phyloP scores from a whole-genome alignment of 2,329 filamentous ascomycete genomes.

The Apiospora kogelbergensis region DNA sequence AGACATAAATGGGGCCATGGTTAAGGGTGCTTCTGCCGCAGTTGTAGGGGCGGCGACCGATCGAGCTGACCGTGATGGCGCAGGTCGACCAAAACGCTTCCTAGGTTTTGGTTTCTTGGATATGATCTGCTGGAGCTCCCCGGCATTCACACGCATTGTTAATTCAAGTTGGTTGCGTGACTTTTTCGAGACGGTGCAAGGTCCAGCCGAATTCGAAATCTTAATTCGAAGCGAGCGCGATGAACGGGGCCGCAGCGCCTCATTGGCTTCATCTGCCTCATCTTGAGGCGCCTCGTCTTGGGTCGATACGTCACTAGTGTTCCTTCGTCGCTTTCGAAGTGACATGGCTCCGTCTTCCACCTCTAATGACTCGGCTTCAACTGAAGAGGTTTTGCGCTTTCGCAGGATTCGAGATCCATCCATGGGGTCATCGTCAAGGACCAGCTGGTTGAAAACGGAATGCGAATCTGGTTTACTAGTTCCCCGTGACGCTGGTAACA shows the following conservation, averaged over 20 bases:
- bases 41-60: slow-evolving; percentile 29
- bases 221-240: slow-evolving; percentile 63
- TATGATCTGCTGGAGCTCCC: slow-evolving; percentile 61
- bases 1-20: slow-evolving; percentile 57
- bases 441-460: slow-evolving; percentile 73
- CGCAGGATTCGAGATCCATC: slow-evolving; percentile 77
- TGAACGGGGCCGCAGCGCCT: slow-evolving; percentile 38
- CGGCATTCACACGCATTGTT: slow-evolving; percentile 56
- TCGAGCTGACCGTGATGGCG: slow-evolving; percentile 31
- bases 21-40: slow-evolving; percentile 36
- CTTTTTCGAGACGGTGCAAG: slow-evolving; percentile 42
- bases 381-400: slow-evolving; percentile 80
- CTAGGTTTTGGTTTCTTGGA: slow-evolving; percentile 57
- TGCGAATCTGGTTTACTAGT: slow-evolving; percentile 67
- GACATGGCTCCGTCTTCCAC: slow-evolving; percentile 56
- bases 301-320: slow-evolving; percentile 44
- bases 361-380: slow-evolving; percentile 48
- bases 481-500: slow-evolving; percentile 68
- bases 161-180: slow-evolving; percentile 51
- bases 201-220: slow-evolving; percentile 36
- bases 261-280: slow-evolving; percentile 34
- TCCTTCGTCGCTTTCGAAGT: slow-evolving; percentile 54
- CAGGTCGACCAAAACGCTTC: slow-evolving; percentile 42
- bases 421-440: slow-evolving; percentile 70
- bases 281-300: slow-evolving; percentile 32